These are phyloP conservation scores for Oidiodendron maius DNA, from an alignment of 495 filamentous ascomycete species.

Conservation along the genomic window DNA sequence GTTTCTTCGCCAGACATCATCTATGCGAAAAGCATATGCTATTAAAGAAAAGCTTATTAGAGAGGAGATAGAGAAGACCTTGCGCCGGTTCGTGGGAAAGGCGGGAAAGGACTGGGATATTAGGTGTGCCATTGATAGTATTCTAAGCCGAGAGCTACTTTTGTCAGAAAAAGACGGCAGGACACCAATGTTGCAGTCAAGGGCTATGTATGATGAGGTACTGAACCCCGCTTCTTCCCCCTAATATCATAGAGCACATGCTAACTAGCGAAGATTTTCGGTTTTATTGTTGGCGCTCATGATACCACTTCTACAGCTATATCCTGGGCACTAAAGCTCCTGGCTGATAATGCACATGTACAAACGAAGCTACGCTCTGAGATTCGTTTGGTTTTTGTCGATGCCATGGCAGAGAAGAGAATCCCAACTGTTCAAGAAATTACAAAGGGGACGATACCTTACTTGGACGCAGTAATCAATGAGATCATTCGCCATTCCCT, in stretches of 20 bases:
- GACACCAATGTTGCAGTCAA: conserved; percentile 16
- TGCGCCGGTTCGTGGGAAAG: conserved; percentile 2
- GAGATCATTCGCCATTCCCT: conserved; percentile 26
- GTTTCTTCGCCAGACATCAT: conserved; percentile 3
- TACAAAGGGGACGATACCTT: conserved; percentile 20
- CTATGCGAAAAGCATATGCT: conserved; percentile 1
- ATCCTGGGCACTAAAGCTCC: conserved; percentile 23
- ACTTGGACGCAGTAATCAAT: conserved; percentile 33
- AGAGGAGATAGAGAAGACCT: conserved; percentile 15
- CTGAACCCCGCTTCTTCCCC: background rate
- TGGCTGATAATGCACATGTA: conserved; percentile 22
- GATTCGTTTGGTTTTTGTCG: conserved; percentile 16
- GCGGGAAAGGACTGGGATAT: conserved; percentile 1
- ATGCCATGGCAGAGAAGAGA: conserved; percentile 13
- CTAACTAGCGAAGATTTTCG: conserved; percentile 19
- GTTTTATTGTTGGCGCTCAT: conserved; percentile 20
- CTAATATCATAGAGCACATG: background rate
- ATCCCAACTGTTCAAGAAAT: conserved; percentile 24
- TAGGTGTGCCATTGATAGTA: conserved; percentile 28
- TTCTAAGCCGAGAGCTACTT: conserved; percentile 30
- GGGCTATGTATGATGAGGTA: conserved; percentile 28
- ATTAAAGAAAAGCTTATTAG: conserved; percentile 17
- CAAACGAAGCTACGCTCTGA: conserved; percentile 24
- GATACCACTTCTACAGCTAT: conserved; percentile 21
- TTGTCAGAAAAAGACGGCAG: conserved; percentile 27